Evolutionary conservation across 1,284 basidiomycete species (phyloP).

Genomic region (Flammula alnicola): DNA sequence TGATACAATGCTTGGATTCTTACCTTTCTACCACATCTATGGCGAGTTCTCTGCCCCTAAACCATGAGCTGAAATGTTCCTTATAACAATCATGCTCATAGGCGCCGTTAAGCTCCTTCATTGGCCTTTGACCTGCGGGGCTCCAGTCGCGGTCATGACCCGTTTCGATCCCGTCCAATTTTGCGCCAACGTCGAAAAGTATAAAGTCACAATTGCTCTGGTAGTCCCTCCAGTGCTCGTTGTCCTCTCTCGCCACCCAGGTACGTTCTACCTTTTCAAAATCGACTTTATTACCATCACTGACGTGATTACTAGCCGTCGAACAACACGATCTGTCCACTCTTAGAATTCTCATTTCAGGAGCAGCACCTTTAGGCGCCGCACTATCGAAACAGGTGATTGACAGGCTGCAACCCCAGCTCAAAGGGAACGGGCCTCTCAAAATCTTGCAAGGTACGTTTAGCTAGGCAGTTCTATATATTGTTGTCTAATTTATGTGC

Average conservation of each 20-base stretch:
- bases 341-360: slow-evolving; percentile 67
- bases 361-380: slow-evolving; percentile 82
- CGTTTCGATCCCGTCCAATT: slow-evolving; percentile 79
- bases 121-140: slow-evolving; percentile 61
- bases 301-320: slow-evolving; percentile 45
- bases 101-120: slow-evolving; percentile 63
- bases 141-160: slow-evolving; percentile 69
- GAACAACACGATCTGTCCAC: slow-evolving; percentile 72
- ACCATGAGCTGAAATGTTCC: background rate
- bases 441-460: slow-evolving; percentile 50
- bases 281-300: background rate
- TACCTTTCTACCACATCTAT: slow-evolving; percentile 68
- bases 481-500: slow-evolving; percentile 1
- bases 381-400: too few species aligned
- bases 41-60: slow-evolving; percentile 37
- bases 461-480: slow-evolving; percentile 4
- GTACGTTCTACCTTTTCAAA: slow-evolving; percentile 36
- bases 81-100: slow-evolving; percentile 21
- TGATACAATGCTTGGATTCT: slow-evolving; percentile 59
- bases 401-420: slow-evolving; percentile 35
- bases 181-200: slow-evolving; percentile 67
- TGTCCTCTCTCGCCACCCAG: slow-evolving; percentile 66
- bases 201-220: slow-evolving; percentile 63
- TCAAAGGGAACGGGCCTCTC: slow-evolving; percentile 33
- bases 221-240: slow-evolving; percentile 90